These are phyloP conservation scores for Aspergillus ellipticus DNA, from an alignment of 495 filamentous ascomycete species.

Conservation along the genomic window DNA sequence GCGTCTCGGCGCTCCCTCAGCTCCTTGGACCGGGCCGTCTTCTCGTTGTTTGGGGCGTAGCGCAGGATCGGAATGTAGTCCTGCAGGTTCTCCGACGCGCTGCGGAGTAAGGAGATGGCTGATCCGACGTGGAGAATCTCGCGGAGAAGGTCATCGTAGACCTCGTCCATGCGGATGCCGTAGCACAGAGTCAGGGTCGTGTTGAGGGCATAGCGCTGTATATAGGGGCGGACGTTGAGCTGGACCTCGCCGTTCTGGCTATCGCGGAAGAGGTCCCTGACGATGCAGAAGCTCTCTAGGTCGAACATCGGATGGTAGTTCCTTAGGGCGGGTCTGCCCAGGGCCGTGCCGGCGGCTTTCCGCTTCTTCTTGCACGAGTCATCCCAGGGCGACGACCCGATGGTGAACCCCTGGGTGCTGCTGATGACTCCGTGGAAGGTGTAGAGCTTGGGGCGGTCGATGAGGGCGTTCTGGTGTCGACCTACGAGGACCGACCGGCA, in stretches of 20 bases:
- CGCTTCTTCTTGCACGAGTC: conserved; percentile 51
- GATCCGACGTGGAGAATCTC: conserved; percentile 51
- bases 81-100: conserved; percentile 48
- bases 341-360: conserved; percentile 45
- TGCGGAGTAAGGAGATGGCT: conserved; percentile 45
- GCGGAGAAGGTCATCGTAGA: conserved; percentile 45
- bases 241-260: conserved; percentile 35
- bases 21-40: conserved; percentile 42
- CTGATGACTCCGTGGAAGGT: conserved; percentile 49
- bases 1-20: conserved; percentile 42
- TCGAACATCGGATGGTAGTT: conserved; percentile 51
- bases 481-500: conserved; percentile 43
- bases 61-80: conserved; percentile 48
- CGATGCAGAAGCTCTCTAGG: conserved; percentile 46
- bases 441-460: conserved; percentile 46
- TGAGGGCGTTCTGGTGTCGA: conserved; percentile 40
- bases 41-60: conserved; percentile 47
- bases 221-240: conserved; percentile 39
- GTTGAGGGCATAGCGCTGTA: conserved; percentile 49
- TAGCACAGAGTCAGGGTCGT: conserved; percentile 51
- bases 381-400: conserved; percentile 47
- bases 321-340: conserved; percentile 42
- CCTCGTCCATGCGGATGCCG: conserved; percentile 51
- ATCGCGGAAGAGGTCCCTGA: conserved; percentile 43
- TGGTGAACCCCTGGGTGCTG: conserved; percentile 44